Evolutionary conservation across 768 basidiomycete species (phyloP).

Genomic region (Cystobasidium onofrii): DNA sequence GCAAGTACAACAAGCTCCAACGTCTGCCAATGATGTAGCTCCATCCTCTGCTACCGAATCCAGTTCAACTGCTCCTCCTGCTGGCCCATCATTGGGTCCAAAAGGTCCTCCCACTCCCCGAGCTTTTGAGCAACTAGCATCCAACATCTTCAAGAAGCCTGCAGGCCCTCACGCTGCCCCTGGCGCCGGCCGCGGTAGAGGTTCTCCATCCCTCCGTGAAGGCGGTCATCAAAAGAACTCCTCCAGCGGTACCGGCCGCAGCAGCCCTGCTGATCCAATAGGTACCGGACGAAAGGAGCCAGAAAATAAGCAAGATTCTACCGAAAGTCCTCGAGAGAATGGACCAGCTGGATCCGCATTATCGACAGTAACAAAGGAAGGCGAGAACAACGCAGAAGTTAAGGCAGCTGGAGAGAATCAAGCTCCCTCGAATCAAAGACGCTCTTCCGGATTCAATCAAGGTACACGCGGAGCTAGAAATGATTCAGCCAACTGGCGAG

Average conservation of each 20-base stretch:
- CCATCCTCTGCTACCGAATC: neutral
- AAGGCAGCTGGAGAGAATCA: neutral
- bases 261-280: neutral
- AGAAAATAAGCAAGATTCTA: neutral
- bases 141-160: neutral
- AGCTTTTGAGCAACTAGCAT: neutral
- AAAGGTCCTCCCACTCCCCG: neutral
- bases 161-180: neutral
- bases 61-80: neutral
- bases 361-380: neutral
- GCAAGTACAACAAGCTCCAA: neutral
- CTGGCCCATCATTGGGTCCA: neutral
- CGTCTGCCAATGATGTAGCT: neutral
- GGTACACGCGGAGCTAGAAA: neutral
- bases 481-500: neutral
- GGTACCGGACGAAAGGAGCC: neutral
- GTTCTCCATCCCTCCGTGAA: neutral
- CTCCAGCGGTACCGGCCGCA: neutral
- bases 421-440: neutral
- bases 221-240: neutral
- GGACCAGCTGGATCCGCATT: neutral
- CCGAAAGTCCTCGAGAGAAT: neutral
- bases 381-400: neutral
- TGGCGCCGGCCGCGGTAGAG: neutral
- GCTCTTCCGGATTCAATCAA: neutral